Conservation (phyloP, 208 protist genomes). For the Herpetomonas tarakana region DNA sequence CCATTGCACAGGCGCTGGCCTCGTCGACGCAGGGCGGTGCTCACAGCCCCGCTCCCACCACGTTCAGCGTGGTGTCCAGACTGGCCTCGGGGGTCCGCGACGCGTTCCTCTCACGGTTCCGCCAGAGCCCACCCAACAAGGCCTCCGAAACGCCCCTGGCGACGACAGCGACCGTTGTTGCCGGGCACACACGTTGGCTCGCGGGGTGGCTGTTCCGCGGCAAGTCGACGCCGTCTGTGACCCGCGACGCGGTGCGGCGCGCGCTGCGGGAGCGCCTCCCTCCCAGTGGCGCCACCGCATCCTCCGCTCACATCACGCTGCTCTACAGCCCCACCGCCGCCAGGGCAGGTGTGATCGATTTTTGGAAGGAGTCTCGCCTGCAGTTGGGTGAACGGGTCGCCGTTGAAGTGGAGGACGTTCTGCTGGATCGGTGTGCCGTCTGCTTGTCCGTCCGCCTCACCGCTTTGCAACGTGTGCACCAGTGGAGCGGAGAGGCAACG, state of each 20-base stretch:
- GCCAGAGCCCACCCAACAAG: too few relatives aligned
- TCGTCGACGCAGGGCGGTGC: too few relatives aligned
- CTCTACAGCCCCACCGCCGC: constrained; percentile 18
- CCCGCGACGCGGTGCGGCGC: constrained; percentile 8
- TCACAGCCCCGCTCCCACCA: too few relatives aligned
- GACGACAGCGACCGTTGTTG: too few relatives aligned
- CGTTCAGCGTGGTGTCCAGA: too few relatives aligned
- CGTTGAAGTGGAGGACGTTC: constrained; percentile 37
- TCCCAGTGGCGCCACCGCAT: constrained; percentile 10
- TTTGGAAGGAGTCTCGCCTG: constrained; percentile 15
- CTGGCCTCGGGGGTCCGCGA: too few relatives aligned
- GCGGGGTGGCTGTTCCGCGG: constrained; percentile 64
- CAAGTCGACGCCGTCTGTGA: neutral
- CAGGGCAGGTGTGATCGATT: constrained; percentile 7
- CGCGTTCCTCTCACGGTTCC: neutral
- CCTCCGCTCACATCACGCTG: constrained; percentile 63
- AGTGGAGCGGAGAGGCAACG: constrained; percentile 11
- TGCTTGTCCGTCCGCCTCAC: constrained; percentile 25
- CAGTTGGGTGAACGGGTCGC: constrained; percentile 26
- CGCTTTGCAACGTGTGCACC: constrained; percentile 3
- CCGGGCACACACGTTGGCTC: constrained; percentile 73
- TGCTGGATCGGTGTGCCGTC: constrained; percentile 68
- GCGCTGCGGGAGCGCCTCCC: constrained; percentile 54
- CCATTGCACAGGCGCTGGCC: too few relatives aligned
- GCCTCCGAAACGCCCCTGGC: too few relatives aligned